A percentile compares a stretch with the other conserved stretches of the same genome.
phyloP scores from a whole-genome alignment of 129 eudicot genomes.

The Oenanthe sinensis region DNA sequence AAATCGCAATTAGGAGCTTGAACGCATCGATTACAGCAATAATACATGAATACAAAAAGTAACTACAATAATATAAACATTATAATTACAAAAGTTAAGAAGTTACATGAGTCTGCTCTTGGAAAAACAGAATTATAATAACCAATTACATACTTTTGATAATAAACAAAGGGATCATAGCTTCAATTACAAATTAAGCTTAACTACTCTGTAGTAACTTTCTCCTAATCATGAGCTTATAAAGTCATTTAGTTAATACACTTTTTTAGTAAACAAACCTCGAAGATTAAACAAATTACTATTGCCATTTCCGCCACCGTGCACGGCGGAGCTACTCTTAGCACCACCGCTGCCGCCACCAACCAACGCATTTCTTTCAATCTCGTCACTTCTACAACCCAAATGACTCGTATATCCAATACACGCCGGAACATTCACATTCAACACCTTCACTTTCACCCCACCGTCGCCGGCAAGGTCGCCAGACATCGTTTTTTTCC shows the following conservation, averaged over 20 bases:
- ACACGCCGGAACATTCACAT: conserved; percentile 63
- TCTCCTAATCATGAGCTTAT: neutral
- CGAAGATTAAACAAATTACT: conserved; percentile 47
- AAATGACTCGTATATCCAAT: conserved; percentile 56
- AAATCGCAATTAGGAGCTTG: neutral
- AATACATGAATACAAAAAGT: neutral
- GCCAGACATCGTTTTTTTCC: conserved; percentile 14
- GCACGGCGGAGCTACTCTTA: conserved; percentile 12
- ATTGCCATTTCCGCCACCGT: conserved; percentile 27
- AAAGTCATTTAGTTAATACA: conserved; percentile 23
- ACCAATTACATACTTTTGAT: neutral
- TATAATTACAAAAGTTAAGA: neutral
- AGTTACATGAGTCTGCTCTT: neutral
- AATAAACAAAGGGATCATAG: neutral
- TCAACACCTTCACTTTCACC: conserved; percentile 31
- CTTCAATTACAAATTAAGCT: conserved; percentile 2
- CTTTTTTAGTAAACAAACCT: conserved; percentile 63
- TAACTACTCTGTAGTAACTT: neutral
- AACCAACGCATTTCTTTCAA: conserved; percentile 24
- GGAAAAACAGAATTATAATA: conserved; percentile 2
- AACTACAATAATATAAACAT: neutral
- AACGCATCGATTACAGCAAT: neutral
- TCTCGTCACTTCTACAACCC: conserved; percentile 55
- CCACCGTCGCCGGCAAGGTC: conserved; percentile 18
- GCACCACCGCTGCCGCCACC: neutral